Percentiles rank a stretch among this genome's conserved stretches.
phyloP scores from a whole-genome alignment of 1,284 basidiomycete species.

The Melampsora americana region DNA sequence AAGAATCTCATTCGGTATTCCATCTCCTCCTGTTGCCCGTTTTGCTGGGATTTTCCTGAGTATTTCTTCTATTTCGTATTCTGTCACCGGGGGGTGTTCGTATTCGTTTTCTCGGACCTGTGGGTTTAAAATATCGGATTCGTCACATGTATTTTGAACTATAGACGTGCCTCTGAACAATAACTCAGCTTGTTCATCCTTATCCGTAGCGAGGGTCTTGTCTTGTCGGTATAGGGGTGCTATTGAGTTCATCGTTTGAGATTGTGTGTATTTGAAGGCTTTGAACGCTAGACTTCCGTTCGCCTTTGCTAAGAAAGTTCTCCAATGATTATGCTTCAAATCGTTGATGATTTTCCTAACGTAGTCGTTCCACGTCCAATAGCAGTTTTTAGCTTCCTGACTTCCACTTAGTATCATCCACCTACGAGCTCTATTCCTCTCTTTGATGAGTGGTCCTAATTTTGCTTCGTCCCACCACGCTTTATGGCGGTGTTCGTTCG shows the following conservation, averaged over 20 bases:
- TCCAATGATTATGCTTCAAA: too few species aligned
- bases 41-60: neutral
- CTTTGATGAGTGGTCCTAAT: neutral
- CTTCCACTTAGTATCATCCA: neutral
- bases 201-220: neutral
- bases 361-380: too few species aligned
- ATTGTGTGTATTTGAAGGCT: too few species aligned
- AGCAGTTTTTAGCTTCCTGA: too few species aligned
- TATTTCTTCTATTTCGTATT: neutral
- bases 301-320: too few species aligned
- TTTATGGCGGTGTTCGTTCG: neutral
- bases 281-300: too few species aligned
- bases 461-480: neutral
- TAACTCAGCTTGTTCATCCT: neutral
- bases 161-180: neutral
- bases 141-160: neutral
- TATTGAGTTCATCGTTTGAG: too few species aligned
- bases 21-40: conserved; percentile 13
- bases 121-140: neutral
- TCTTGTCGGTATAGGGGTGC: too few species aligned
- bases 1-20: neutral
- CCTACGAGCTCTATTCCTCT: too few species aligned
- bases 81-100: too few species aligned
- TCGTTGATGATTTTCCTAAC: too few species aligned
- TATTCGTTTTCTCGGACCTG: too few species aligned